A percentile compares a stretch with the other conserved stretches of the same genome.
Conservation (phyloP, 2,329 filamentous ascomycete genomes). For the Aspergillus sojae region DNA sequence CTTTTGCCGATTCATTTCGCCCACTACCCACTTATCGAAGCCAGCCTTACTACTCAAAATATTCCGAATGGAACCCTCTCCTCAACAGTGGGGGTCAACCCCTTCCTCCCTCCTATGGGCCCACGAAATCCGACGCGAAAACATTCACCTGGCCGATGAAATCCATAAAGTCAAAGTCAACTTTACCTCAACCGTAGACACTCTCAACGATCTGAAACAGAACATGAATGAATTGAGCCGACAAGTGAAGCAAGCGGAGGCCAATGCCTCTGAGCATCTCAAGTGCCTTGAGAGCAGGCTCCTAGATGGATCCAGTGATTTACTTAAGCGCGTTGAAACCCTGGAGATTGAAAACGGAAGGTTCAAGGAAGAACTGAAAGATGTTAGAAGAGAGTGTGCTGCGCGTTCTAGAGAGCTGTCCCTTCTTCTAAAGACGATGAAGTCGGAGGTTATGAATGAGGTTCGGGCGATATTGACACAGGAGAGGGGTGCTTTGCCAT, state of each 20-base stretch:
- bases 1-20: not conserved
- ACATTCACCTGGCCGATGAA: slow-evolving; percentile 33
- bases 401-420: not conserved
- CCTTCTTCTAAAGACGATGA: not conserved
- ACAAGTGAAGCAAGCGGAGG: not conserved
- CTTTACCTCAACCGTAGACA: slow-evolving; percentile 12
- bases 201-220: slow-evolving; percentile 9
- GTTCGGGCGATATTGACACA: not conserved
- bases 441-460: not conserved
- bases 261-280: not conserved
- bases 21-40: not conserved
- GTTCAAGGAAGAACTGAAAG: slow-evolving; percentile 1
- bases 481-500: not conserved
- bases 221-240: slow-evolving; percentile 5
- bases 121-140: slow-evolving; percentile 42
- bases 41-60: not conserved
- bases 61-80: slow-evolving; percentile 3
- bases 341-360: slow-evolving; percentile 9
- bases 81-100: slow-evolving; percentile 8
- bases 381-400: not conserved
- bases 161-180: slow-evolving; percentile 25
- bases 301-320: not conserved
- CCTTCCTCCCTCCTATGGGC: slow-evolving; percentile 40
- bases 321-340: slow-evolving; percentile 3
- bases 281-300: not conserved